These are phyloP conservation scores for Coniochaeta sp. DNA, from an alignment of 2,329 filamentous ascomycete species.

Conservation along the genomic window DNA sequence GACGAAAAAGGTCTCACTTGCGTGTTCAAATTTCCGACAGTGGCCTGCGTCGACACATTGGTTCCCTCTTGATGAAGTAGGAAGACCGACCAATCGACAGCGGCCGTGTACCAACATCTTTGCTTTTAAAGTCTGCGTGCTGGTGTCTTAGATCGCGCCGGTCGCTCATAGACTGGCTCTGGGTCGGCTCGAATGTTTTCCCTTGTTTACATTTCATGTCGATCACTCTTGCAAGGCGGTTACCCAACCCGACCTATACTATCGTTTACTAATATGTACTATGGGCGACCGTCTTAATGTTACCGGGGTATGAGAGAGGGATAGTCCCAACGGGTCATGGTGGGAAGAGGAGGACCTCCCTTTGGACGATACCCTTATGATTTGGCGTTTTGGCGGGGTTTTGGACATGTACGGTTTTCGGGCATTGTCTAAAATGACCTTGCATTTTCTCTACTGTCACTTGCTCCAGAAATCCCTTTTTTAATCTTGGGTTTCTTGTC, in stretches of 20 bases:
- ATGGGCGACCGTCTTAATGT: neutral
- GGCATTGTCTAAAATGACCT: neutral
- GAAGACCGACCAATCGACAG: neutral
- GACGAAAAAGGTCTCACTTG: neutral
- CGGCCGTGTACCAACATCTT: neutral
- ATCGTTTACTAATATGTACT: slow-evolving; percentile 1
- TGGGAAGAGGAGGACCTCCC: neutral
- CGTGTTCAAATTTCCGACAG: neutral
- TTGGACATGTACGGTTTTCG: neutral
- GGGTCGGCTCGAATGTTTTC: neutral
- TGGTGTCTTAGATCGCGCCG: neutral
- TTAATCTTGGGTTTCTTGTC: neutral
- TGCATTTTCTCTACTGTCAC: slow-evolving; percentile 1
- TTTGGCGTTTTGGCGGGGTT: neutral
- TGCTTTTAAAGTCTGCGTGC: neutral
- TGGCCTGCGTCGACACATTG: neutral
- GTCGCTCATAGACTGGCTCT: neutral
- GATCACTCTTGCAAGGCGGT: neutral
- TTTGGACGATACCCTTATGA: slow-evolving; percentile 1
- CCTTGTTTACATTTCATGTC: neutral
- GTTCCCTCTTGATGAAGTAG: neutral
- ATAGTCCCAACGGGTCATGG: neutral
- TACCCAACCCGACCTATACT: neutral
- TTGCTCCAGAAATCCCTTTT: neutral
- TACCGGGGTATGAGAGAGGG: neutral